phyloP scores from a whole-genome alignment of 2,329 filamentous ascomycete genomes.

The Verticillium dahliae region DNA sequence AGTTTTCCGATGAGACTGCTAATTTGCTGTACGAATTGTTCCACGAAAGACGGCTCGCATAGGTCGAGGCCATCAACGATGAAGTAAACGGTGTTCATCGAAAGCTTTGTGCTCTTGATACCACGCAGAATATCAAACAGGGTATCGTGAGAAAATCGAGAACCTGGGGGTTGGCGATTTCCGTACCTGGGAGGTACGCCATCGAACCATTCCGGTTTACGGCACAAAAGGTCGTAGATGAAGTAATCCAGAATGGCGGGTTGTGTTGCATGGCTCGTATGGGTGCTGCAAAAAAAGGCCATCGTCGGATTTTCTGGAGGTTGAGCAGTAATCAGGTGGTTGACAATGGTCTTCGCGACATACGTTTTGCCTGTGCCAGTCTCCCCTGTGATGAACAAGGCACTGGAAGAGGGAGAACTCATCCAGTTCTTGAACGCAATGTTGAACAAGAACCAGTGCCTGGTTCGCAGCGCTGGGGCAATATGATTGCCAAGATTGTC shows the following conservation, averaged over 20 bases:
- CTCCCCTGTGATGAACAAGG: slow-evolving; percentile 9
- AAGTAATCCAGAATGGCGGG: slow-evolving; percentile 15
- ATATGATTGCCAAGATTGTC: slow-evolving; percentile 3
- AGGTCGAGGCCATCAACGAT: slow-evolving; percentile 16
- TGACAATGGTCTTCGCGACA: slow-evolving; percentile 12
- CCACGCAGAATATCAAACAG: slow-evolving; percentile 13
- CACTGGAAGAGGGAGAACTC: slow-evolving; percentile 4
- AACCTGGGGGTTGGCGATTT: slow-evolving; percentile 1
- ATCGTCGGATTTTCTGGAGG: slow-evolving; percentile 9
- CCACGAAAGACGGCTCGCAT: slow-evolving; percentile 4
- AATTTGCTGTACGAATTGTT: slow-evolving; percentile 5
- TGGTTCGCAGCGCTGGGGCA: slow-evolving; percentile 9
- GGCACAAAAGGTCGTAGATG: slow-evolving; percentile 11
- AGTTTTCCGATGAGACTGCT: not conserved
- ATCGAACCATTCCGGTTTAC: slow-evolving; percentile 10
- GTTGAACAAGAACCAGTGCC: slow-evolving; percentile 12
- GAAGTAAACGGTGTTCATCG: slow-evolving; percentile 10
- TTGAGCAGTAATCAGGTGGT: slow-evolving; percentile 8
- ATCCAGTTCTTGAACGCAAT: slow-evolving; percentile 11
- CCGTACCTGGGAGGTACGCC: slow-evolving; percentile 7
- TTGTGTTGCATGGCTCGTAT: slow-evolving; percentile 1
- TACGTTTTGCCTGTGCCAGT: slow-evolving; percentile 16
- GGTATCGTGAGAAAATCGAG: slow-evolving; percentile 4
- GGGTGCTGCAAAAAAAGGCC: slow-evolving; percentile 13
- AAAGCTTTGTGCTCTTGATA: slow-evolving; percentile 2